Conservation (phyloP, 371 early-diverging fungal genomes). For the Syncephalastrum contaminatum region DNA sequence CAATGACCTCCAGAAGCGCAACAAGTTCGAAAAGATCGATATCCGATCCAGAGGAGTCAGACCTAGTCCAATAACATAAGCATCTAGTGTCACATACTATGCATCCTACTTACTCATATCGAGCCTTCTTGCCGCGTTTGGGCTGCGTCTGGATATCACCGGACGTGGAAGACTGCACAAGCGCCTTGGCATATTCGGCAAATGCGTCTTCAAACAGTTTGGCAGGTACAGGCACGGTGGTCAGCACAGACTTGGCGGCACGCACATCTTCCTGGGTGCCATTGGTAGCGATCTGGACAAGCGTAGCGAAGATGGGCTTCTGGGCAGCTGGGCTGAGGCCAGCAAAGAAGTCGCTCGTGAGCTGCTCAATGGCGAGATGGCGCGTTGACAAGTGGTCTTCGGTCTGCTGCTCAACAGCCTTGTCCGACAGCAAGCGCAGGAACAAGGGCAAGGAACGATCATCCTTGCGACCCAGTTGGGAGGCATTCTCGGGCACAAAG, state of each 20-base stretch:
- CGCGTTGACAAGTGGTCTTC: constrained; percentile 57
- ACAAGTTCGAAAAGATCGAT: constrained; percentile 59
- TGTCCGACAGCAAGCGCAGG: constrained; percentile 45
- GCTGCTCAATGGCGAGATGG: constrained; percentile 56
- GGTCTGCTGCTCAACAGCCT: constrained; percentile 38
- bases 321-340: constrained; percentile 47
- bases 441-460: constrained; percentile 51
- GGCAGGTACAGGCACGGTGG: constrained; percentile 54
- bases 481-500: constrained; percentile 57
- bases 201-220: constrained; percentile 34
- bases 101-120: constrained; percentile 11
- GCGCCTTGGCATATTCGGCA: constrained; percentile 17
- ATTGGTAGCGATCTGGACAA: constrained; percentile 68
- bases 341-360: constrained; percentile 57
- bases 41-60: background rate
- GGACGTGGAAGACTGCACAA: constrained; percentile 5
- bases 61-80: background rate
- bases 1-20: constrained; percentile 69
- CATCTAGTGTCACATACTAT: background rate
- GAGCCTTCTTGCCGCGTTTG: constrained; percentile 31
- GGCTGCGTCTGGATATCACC: constrained; percentile 2
- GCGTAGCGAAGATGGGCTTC: constrained; percentile 51
- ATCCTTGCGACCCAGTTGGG: constrained; percentile 46
- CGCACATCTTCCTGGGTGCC: constrained; percentile 61
- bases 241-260: constrained; percentile 58